Evolutionary conservation across 1,284 basidiomycete genomes (phyloP), one percentile per base, ranked within the genome.

Genomic region (Irpex sp.): DNA sequence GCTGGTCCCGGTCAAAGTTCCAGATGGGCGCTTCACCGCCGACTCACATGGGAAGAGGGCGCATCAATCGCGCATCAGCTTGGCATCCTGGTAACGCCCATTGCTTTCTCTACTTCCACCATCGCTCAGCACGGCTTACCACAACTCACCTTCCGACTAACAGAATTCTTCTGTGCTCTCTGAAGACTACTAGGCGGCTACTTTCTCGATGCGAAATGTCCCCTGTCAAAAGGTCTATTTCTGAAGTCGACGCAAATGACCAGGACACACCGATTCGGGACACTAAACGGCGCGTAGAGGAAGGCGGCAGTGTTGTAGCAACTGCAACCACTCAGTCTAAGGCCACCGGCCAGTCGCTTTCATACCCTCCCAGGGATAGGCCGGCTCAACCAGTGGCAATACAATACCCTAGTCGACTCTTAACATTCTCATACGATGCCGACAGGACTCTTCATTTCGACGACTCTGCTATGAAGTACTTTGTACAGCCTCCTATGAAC

Each of bases 391-490:
- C 70, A 0, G 71, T 73, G 2, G 71, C 77, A 0, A 80, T 83
- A 65, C 80, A 81, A 59, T 78, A 79, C 62, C 82, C 82, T 1
- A 70, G 72, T 36, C 76, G 79, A 11, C 74, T 84, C 11, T 67
- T 81, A n/a, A 79, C 81, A 2, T 84, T 84, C 72, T 83, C 82
- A 0, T 83, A 84, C 65, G 76, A 75, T 5, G 70, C 75, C 5
- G 58, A 66, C 19, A 85, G 82, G 52, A 75, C 75, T n/a, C 80
- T 88, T 37, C 79, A 85, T 62, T 91, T 90, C 72, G 81, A 80
- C 15, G 80, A 93, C 72, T 82, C 86, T 11, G 85, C 90, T 0
- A 68, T 93, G 74, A 82, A 86, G 54, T 91, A 89, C 72, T 92
- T 85, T 68, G 78, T 84, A 47, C 79, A 84, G 58, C 91, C 92